Evolutionary conservation across 1,284 basidiomycete genomes (phyloP).

Genomic region (Taiwanofungus camphoratus): DNA sequence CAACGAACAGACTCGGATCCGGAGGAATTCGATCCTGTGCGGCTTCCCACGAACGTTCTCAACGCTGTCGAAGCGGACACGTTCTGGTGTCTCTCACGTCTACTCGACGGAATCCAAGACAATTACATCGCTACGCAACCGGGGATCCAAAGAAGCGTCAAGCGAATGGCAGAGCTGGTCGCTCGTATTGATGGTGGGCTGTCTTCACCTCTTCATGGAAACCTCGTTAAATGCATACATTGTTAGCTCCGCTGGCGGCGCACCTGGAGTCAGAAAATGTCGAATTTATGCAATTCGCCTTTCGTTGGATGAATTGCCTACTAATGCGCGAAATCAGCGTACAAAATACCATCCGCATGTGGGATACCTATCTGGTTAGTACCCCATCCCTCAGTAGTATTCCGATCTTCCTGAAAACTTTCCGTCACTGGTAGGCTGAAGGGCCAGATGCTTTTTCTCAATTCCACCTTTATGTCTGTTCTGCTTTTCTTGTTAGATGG

Average conservation of each 20-base stretch:
- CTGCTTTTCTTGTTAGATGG: constrained; percentile 90
- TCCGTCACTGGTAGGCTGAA: constrained; percentile 60
- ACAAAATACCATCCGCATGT: constrained; percentile 94
- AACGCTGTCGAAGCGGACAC: constrained; percentile 90
- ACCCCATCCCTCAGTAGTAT: neutral
- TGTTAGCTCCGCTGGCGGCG: constrained; percentile 66
- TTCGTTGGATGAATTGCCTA: constrained; percentile 98
- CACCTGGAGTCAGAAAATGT: constrained; percentile 89
- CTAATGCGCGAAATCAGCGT: constrained; percentile 96
- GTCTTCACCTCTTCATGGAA: neutral
- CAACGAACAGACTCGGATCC: constrained; percentile 69
- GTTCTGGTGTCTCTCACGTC: constrained; percentile 93
- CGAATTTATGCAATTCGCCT: constrained; percentile 98
- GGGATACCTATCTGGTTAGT: constrained; percentile 94
- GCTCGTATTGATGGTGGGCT: constrained; percentile 82
- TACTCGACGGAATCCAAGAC: constrained; percentile 94
- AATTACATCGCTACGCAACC: constrained; percentile 96
- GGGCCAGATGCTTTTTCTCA: constrained; percentile 94
- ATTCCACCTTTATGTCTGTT: constrained; percentile 95
- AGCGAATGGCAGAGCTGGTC: constrained; percentile 89
- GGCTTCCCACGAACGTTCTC: constrained; percentile 66
- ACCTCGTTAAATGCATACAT: neutral
- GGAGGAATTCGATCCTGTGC: constrained; percentile 76
- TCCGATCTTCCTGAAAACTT: no score
- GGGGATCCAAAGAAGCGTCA: constrained; percentile 88